Evolutionary conservation across 2,329 filamentous ascomycete species (phyloP), one percentile per base, ranked within the genome.

Genomic region (Cryphonectria carpinicola): DNA sequence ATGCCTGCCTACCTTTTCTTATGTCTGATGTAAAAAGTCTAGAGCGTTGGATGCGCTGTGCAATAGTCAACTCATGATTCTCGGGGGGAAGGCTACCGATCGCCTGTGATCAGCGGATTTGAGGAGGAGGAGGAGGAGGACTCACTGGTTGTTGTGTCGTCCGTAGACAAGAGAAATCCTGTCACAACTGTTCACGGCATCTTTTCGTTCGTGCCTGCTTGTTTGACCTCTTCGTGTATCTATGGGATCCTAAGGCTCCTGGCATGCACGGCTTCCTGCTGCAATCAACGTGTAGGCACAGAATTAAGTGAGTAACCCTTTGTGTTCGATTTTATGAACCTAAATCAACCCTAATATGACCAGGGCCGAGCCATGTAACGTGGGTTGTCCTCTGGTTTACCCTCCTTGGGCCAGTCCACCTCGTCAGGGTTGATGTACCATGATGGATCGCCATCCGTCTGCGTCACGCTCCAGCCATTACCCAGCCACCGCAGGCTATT

Each of bases 1-100:
- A 43, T 69, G 58, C 41, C 68, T 65, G 74, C 76, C 77, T 80
- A 80, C 77, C 79, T 77, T 87, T 86, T 82, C 83, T 81, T 88
- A 87, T 87, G 84, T 87, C 78, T 74, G 75, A 80, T 78, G 80
- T 79, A 77, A 84, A 63, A 81, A 86, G 84, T 87, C 82, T 81
- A 87, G 86, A 86, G 66, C 46, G 25, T 66, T 43, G 56, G 82
- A 85, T 83, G 86, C 83, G 78, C 80, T 89, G 87, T 89, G 86
- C 86, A 85, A 85, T 89, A 89, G 86, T 86, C 83, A 82, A 86
- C 82, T 79, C 78, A 84, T 82, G 71, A 76, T 54, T 19, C 28
- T 69, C 49, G 56, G 65, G 46, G 39, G 46, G 4, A 32, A 22
- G 58, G 54, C 62, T 46, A 32, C 41, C 32, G 14, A 32, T 22